These are phyloP conservation scores for Penicillium atrosanguineum DNA, from an alignment of 495 filamentous ascomycete species.

Conservation along the genomic window DNA sequence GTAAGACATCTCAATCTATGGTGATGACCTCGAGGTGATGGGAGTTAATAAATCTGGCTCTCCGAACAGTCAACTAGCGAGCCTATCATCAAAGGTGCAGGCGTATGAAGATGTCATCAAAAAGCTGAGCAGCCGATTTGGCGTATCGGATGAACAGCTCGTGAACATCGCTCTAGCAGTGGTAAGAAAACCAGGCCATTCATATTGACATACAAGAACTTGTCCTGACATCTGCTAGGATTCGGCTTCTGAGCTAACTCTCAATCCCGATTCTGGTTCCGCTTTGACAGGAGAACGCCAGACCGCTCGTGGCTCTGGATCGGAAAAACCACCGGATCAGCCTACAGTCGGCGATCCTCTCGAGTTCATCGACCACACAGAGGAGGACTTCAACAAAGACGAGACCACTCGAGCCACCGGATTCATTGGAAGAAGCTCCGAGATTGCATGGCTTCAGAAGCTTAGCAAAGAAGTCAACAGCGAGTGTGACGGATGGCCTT, in stretches of 20 bases:
- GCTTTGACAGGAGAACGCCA: conserved; percentile 11
- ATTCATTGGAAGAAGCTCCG: conserved; percentile 60
- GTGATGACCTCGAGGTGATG: background rate
- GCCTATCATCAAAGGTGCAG: conserved; percentile 47
- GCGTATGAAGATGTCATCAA: conserved; percentile 46
- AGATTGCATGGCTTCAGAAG: conserved; percentile 57
- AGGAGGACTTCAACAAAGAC: conserved; percentile 58
- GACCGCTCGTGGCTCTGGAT: conserved; percentile 10
- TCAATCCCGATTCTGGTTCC: conserved; percentile 14
- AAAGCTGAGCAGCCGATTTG: conserved; percentile 36
- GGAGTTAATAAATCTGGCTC: background rate
- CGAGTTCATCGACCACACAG: conserved; percentile 51
- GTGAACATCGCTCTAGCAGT: conserved; percentile 34
- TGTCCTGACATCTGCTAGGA: conserved; percentile 26
- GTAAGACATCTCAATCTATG: conserved; percentile 24
- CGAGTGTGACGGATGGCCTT: conserved; percentile 26
- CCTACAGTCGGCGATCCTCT: conserved; percentile 43
- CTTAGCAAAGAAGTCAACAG: conserved; percentile 35
- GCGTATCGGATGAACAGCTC: conserved; percentile 39
- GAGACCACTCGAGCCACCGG: conserved; percentile 47
- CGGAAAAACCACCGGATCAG: conserved; percentile 23
- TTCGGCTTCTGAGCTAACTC: conserved; percentile 18
- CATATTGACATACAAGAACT: background rate
- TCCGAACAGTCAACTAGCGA: conserved; percentile 42
- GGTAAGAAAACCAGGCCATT: conserved; percentile 22